Conservation (phyloP, 495 filamentous ascomycete genomes). For the Daldinia caldariorum region DNA sequence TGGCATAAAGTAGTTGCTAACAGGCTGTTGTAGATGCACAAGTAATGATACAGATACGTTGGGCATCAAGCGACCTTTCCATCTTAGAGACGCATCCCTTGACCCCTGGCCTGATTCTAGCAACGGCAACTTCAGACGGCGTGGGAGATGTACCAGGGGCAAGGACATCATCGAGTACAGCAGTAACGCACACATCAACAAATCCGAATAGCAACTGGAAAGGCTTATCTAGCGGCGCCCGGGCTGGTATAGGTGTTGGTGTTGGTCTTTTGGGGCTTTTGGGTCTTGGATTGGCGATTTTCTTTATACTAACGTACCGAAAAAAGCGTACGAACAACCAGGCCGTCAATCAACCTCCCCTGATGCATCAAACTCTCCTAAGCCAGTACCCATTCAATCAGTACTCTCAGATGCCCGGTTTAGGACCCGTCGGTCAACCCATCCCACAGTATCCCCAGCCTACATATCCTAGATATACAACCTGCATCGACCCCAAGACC, state of each 20-base stretch:
- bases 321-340: conserved; percentile 7
- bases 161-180: conserved; percentile 10
- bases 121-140: background rate
- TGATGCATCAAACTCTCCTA: conserved; percentile 7
- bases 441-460: conserved; percentile 17
- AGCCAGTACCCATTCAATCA: conserved; percentile 19
- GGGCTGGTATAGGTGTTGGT: conserved; percentile 31
- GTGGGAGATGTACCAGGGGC: conserved; percentile 5
- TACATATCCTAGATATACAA: conserved; percentile 15
- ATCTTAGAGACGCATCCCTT: conserved; percentile 35
- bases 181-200: background rate
- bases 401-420: conserved; percentile 18
- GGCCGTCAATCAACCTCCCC: background rate
- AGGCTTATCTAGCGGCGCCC: conserved; percentile 16
- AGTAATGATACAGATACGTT: conserved; percentile 36
- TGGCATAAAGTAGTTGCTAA: background rate
- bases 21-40: conserved; percentile 5
- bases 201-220: background rate
- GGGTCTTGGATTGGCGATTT: conserved; percentile 17
- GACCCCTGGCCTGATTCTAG: conserved; percentile 28
- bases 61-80: conserved; percentile 35
- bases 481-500: conserved; percentile 27
- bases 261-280: conserved; percentile 27
- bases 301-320: conserved; percentile 25
- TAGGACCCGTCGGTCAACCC: conserved; percentile 11